Evolutionary conservation across 371 early-diverging fungal species (phyloP).

Genomic region (Mucor piriformis): DNA sequence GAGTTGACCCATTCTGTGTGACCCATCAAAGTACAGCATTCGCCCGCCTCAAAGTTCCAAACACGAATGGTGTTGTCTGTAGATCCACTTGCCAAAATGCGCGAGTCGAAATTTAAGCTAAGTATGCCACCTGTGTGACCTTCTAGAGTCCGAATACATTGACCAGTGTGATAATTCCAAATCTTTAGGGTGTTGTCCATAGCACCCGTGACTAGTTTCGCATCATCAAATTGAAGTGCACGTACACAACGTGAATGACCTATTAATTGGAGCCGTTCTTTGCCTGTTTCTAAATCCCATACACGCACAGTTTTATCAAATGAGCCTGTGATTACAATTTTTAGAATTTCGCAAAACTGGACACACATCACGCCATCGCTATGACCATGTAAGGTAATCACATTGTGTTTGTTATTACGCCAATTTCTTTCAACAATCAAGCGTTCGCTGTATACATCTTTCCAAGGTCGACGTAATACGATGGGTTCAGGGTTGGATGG

Average conservation of each 20-base stretch:
- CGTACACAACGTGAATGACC: slow-evolving; percentile 92
- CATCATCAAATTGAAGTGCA: slow-evolving; percentile 85
- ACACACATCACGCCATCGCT: slow-evolving; percentile 87
- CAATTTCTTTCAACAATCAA: slow-evolving; percentile 84
- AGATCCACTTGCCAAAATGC: slow-evolving; percentile 81
- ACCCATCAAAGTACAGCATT: slow-evolving; percentile 78
- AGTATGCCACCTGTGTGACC: slow-evolving; percentile 87
- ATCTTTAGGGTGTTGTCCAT: slow-evolving; percentile 95
- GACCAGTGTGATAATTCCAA: slow-evolving; percentile 94
- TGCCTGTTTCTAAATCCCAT: slow-evolving; percentile 82
- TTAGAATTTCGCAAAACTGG: slow-evolving; percentile 78
- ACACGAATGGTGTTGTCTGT: slow-evolving; percentile 88
- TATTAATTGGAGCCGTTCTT: slow-evolving; percentile 64
- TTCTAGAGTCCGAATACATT: slow-evolving; percentile 82
- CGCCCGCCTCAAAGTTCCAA: slow-evolving; percentile 87
- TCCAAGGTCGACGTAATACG: slow-evolving; percentile 67
- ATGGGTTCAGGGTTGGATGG: neutral
- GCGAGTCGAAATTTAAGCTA: slow-evolving; percentile 83
- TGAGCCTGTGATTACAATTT: slow-evolving; percentile 81
- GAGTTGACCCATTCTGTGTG: slow-evolving; percentile 88
- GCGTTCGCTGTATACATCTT: slow-evolving; percentile 84
- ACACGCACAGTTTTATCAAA: slow-evolving; percentile 83
- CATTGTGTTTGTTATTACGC: slow-evolving; percentile 71
- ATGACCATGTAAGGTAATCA: slow-evolving; percentile 70
- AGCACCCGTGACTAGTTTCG: slow-evolving; percentile 84